Evolutionary conservation across 768 basidiomycete genomes (phyloP).

Genomic region (Suillus placidus): DNA sequence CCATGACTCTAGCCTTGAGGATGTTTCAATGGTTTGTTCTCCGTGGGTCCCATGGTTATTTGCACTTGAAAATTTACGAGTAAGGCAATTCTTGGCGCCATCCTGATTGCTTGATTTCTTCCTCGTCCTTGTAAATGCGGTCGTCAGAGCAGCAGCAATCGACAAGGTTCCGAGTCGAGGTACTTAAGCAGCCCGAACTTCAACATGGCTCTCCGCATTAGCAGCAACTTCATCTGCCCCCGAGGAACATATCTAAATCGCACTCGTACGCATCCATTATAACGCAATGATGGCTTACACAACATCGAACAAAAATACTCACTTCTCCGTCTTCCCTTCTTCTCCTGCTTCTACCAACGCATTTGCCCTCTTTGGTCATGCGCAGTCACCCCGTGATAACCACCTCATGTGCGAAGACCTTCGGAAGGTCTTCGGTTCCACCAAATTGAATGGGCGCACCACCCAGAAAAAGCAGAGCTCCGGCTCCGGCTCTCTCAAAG

Average conservation of each 20-base stretch:
- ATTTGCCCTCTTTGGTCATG: conserved; percentile 40
- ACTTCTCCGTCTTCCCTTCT: conserved; percentile 27
- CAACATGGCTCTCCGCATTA: neutral
- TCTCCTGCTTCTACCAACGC: conserved; percentile 33
- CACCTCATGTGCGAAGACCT: conserved; percentile 44
- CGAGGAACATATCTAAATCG: conserved; percentile 9
- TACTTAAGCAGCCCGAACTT: conserved; percentile 16
- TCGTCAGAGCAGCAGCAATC: conserved; percentile 12
- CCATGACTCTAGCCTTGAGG: conserved; percentile 11
- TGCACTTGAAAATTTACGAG: conserved; percentile 2
- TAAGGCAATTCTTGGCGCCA: conserved; percentile 11
- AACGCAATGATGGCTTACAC: conserved; percentile 38
- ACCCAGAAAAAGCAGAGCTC: conserved; percentile 15
- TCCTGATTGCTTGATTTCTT: conserved; percentile 11
- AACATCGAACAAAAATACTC: conserved; percentile 20
- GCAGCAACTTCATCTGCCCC: conserved; percentile 4
- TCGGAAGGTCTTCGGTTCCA: conserved; percentile 28
- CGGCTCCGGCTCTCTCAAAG: conserved; percentile 10
- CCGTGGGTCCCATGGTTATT: conserved; percentile 5
- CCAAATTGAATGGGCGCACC: conserved; percentile 10
- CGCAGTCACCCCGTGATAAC: conserved; percentile 42
- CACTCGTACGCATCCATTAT: neutral
- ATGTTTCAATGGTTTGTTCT: neutral
- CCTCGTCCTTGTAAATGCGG: conserved; percentile 4
- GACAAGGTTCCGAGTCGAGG: neutral